Evolutionary conservation across 257 asterid genomes (phyloP).

Genomic region (Anisodus tanguticus): DNA sequence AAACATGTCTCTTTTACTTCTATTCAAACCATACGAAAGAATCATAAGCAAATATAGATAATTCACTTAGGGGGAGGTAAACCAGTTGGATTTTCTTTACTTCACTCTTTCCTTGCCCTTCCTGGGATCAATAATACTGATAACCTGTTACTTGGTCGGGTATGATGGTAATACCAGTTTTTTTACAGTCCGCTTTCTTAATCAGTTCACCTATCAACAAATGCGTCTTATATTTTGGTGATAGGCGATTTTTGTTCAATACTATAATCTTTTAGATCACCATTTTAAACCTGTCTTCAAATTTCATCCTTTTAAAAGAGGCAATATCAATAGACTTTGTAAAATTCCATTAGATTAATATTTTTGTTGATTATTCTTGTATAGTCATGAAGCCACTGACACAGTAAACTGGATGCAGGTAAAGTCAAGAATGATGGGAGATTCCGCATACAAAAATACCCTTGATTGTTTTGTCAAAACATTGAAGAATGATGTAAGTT

Average conservation of each 20-base stretch:
- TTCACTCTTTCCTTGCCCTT: background rate
- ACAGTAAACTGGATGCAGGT: constrained; percentile 58
- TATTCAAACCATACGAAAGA: background rate
- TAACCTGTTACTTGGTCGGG: background rate
- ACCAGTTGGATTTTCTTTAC: background rate
- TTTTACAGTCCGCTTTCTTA: background rate
- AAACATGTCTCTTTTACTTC: background rate
- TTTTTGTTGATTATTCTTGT: background rate
- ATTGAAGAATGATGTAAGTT: constrained; percentile 86
- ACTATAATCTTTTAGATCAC: background rate
- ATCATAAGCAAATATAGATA: background rate
- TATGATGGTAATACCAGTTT: background rate
- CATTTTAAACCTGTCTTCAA: background rate
- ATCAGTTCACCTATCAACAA: background rate
- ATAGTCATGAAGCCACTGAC: constrained; percentile 2
- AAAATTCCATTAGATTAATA: background rate
- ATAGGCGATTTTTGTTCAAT: background rate
- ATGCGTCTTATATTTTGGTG: background rate
- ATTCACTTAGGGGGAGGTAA: background rate
- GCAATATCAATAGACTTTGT: background rate
- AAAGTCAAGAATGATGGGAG: constrained; percentile 99
- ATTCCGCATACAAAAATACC: constrained; percentile 80
- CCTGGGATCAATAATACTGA: constrained; percentile 16
- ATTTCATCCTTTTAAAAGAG: background rate
- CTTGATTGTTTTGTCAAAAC: constrained; percentile 95